phyloP scores from a whole-genome alignment of 495 filamentous ascomycete species.

The Sphaerosporella brunnea region DNA sequence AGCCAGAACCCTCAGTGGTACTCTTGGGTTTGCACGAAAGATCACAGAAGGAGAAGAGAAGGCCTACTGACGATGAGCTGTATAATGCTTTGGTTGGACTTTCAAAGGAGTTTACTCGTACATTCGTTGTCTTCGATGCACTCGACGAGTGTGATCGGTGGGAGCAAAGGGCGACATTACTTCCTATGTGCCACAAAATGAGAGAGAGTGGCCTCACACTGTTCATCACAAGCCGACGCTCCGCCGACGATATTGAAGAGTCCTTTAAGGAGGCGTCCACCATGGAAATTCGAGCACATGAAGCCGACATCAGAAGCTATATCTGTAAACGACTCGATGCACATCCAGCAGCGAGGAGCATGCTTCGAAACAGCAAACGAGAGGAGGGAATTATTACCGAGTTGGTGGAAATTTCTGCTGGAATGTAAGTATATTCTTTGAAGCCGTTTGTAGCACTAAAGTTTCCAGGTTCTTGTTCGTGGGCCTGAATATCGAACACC shows the following conservation, averaged over 20 bases:
- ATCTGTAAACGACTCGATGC: not conserved
- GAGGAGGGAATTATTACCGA: conserved; percentile 10
- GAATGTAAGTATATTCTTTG: conserved; percentile 9
- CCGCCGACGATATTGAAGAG: conserved; percentile 7
- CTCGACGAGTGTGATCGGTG: conserved; percentile 11
- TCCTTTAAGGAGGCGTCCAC: not conserved
- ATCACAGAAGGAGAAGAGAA: not conserved
- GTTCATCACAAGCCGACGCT: conserved; percentile 11
- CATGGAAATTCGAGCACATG: conserved; percentile 7
- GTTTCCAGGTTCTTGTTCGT: conserved; percentile 14
- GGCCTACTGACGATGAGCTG: not conserved
- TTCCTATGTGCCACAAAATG: conserved; percentile 10
- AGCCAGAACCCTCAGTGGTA: not conserved
- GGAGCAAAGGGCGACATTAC: conserved; percentile 4
- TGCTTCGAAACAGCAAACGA: not conserved
- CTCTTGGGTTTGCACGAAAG: conserved; percentile 1
- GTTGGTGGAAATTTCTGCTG: conserved; percentile 4
- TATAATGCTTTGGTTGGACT: not conserved
- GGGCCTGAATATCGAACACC: conserved; percentile 8
- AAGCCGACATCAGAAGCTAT: conserved; percentile 5
- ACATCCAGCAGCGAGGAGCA: not conserved
- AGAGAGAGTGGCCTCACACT: not conserved
- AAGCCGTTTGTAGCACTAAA: not conserved
- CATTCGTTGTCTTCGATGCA: conserved; percentile 14
- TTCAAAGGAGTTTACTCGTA: not conserved